Conservation (phyloP, 805 yeast species). For the Candida insectorum region DNA sequence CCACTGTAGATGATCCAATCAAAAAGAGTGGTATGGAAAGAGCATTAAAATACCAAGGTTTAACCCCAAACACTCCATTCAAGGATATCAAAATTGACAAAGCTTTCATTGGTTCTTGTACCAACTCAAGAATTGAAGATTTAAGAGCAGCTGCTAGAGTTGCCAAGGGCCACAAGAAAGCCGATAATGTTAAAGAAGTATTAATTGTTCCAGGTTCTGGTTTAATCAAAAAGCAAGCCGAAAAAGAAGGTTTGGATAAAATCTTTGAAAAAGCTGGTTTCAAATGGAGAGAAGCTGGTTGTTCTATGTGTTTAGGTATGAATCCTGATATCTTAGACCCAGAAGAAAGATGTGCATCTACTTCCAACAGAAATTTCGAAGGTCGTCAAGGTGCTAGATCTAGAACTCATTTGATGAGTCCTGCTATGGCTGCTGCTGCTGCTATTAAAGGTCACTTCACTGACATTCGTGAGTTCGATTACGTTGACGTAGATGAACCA, state of each 20-base stretch:
- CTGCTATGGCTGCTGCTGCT: constrained; percentile 99
- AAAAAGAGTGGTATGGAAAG: constrained; percentile 83
- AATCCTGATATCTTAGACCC: constrained; percentile 96
- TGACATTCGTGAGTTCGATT: constrained; percentile 82
- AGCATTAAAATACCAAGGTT: constrained; percentile 90
- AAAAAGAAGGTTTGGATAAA: constrained; percentile 89
- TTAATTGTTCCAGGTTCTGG: constrained; percentile 98
- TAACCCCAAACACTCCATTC: constrained; percentile 77
- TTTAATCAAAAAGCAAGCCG: constrained; percentile 89
- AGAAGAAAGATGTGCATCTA: constrained; percentile 96
- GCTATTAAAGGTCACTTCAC: constrained; percentile 86
- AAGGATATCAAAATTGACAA: constrained; percentile 78
- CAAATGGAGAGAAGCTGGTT: constrained; percentile 99
- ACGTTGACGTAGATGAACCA: constrained; percentile 58
- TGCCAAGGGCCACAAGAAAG: constrained; percentile 85
- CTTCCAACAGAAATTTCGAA: constrained; percentile 97
- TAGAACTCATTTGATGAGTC: constrained; percentile 96
- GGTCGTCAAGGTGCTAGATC: constrained; percentile 98
- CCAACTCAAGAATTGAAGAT: constrained; percentile 97
- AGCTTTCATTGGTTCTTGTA: constrained; percentile 97
- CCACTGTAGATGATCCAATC: constrained; percentile 64
- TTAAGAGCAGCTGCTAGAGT: constrained; percentile 92
- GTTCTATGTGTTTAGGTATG: constrained; percentile 99
- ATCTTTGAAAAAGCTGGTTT: constrained; percentile 90
- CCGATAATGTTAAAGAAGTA: constrained; percentile 74